Conservation (phyloP, 805 yeast genomes). For the Wickerhamomyces pijperi region DNA sequence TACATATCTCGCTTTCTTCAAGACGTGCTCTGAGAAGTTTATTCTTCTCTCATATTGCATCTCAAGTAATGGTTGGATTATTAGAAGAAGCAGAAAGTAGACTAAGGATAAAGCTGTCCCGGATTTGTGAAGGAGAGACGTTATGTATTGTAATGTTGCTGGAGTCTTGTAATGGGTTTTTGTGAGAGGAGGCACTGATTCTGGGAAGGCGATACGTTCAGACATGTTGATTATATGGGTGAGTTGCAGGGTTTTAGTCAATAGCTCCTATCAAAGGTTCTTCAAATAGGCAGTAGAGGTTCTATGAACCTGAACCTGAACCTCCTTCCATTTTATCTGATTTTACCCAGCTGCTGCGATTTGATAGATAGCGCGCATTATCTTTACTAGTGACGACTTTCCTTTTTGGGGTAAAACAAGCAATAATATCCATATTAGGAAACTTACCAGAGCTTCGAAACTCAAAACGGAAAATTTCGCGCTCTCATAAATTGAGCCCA, state of each 20-base stretch:
- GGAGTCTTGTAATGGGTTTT: conserved; percentile 8
- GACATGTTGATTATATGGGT: not conserved
- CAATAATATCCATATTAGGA: no score
- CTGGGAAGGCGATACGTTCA: conserved; percentile 14
- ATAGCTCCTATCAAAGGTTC: no score
- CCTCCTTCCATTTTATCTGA: no score
- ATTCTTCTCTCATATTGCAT: conserved; percentile 28
- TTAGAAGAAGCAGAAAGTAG: conserved; percentile 21
- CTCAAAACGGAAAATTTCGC: no score
- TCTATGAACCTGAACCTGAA: no score
- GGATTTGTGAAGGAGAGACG: conserved; percentile 23
- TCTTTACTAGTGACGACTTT: no score
- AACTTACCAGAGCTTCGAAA: no score
- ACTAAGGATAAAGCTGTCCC: conserved; percentile 22
- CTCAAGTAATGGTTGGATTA: conserved; percentile 30
- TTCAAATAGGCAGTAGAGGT: no score
- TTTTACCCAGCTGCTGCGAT: no score
- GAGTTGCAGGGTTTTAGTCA: no score
- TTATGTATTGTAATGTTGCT: conserved; percentile 15
- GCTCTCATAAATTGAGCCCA: not conserved
- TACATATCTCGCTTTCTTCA: conserved; percentile 19
- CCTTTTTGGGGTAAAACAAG: no score
- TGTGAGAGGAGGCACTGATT: conserved; percentile 5
- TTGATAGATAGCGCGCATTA: no score
- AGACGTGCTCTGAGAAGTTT: conserved; percentile 20